phyloP scores from a whole-genome alignment of 805 yeast genomes.

The Phaffomyces thermotolerans region DNA sequence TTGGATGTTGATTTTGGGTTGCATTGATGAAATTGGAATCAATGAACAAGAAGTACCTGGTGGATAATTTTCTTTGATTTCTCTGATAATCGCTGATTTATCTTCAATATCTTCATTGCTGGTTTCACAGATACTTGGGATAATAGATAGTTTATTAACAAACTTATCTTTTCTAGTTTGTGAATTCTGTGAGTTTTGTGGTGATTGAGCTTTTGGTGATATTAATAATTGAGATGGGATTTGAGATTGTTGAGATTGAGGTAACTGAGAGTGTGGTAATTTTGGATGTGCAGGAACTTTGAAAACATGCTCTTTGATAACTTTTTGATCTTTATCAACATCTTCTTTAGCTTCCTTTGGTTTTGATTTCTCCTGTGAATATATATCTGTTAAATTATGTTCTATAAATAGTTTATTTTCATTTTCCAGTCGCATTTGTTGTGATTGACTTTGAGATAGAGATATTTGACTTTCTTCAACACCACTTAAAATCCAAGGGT shows the following conservation, averaged over 20 bases:
- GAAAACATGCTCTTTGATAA: conserved; percentile 11
- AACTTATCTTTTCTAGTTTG: neutral
- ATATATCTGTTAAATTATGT: no score
- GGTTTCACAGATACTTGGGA: conserved; percentile 1
- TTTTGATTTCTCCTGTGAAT: no score
- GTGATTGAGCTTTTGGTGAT: conserved; percentile 17
- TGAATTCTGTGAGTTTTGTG: neutral
- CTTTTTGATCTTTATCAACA: conserved; percentile 2
- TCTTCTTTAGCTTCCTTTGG: conserved; percentile 1
- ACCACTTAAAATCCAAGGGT: conserved; percentile 61
- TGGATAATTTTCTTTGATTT: conserved; percentile 26
- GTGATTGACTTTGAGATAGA: conserved; percentile 65
- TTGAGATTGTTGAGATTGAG: conserved; percentile 4
- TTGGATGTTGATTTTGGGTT: conserved; percentile 39
- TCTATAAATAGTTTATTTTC: conserved; percentile 19
- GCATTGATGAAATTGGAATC: conserved; percentile 41
- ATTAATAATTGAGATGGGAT: conserved; percentile 8
- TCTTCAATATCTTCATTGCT: neutral
- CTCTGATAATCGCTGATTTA: conserved; percentile 2
- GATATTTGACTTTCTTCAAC: conserved; percentile 38
- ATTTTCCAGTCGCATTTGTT: conserved; percentile 42
- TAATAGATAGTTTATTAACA: conserved; percentile 12
- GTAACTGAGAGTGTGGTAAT: conserved; percentile 5
- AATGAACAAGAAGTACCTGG: conserved; percentile 59
- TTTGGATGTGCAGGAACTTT: conserved; percentile 18